phyloP scores from a whole-genome alignment of 2,329 filamentous ascomycete species.

The Fusarium sp. region DNA sequence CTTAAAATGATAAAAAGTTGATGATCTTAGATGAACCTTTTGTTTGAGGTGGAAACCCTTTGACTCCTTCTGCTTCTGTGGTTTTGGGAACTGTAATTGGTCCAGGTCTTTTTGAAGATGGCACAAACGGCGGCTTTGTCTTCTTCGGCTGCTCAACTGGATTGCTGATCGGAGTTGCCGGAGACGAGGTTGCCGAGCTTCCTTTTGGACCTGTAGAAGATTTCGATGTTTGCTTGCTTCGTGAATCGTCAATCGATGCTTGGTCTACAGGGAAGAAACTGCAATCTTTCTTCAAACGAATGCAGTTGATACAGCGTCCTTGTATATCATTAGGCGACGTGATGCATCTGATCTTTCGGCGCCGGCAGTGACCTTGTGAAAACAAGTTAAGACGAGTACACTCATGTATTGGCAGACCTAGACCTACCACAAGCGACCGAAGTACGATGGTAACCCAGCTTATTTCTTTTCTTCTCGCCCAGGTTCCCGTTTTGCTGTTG shows the following conservation, averaged over 20 bases:
- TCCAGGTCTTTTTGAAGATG: constrained; percentile 57
- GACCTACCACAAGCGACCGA: constrained; percentile 94
- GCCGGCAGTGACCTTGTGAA: constrained; percentile 81
- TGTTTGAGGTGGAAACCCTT: constrained; percentile 51
- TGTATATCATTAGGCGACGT: constrained; percentile 76
- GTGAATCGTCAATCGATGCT: constrained; percentile 62
- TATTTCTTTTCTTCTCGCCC: constrained; percentile 77
- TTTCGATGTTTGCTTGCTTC: constrained; percentile 54
- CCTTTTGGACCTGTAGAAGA: constrained; percentile 52
- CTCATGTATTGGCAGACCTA: background rate
- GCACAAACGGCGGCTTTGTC: constrained; percentile 52
- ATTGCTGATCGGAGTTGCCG: constrained; percentile 55
- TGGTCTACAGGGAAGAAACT: constrained; percentile 92
- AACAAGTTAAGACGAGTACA: background rate
- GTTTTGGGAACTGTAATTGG: constrained; percentile 55
- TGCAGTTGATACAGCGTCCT: constrained; percentile 89
- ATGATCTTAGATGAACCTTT: constrained; percentile 52
- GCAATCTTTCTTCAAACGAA: constrained; percentile 93
- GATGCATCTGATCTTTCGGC: constrained; percentile 93
- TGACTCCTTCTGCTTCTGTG: constrained; percentile 52
- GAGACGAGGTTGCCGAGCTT: constrained; percentile 60
- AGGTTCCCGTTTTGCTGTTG: constrained; percentile 47
- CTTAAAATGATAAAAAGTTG: background rate
- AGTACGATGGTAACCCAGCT: constrained; percentile 93
- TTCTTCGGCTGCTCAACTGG: constrained; percentile 52